Evolutionary conservation across 2,329 filamentous ascomycete genomes (phyloP).

Genomic region (Pseudogymnoascus sp.): DNA sequence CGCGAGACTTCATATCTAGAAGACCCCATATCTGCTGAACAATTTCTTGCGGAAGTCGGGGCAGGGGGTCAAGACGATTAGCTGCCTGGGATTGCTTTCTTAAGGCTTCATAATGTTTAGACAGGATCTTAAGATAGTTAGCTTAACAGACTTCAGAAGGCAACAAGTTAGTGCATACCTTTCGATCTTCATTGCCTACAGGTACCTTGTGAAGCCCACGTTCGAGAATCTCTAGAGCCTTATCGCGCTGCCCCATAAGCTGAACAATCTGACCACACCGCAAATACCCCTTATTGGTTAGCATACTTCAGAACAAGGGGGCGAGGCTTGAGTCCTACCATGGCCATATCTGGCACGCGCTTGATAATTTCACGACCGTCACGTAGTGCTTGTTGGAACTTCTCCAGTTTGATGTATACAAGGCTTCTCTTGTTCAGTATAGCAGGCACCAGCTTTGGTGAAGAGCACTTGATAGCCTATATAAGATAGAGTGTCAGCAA

Average conservation of each 20-base stretch:
- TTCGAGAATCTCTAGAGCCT: conserved; percentile 28
- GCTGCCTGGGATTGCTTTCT: background rate
- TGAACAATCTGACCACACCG: conserved; percentile 27
- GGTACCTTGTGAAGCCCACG: conserved; percentile 27
- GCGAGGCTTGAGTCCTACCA: conserved; percentile 15
- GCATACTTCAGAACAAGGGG: background rate
- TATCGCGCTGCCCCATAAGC: conserved; percentile 20
- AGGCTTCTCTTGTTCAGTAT: conserved; percentile 29
- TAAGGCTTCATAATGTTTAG: background rate
- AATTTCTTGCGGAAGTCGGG: background rate
- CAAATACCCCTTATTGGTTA: conserved; percentile 25
- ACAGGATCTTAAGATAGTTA: background rate
- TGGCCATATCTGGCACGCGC: conserved; percentile 23
- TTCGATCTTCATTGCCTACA: conserved; percentile 22
- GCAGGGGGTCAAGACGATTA: background rate
- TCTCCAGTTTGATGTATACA: conserved; percentile 26
- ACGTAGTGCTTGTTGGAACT: conserved; percentile 22
- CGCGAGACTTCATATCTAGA: background rate
- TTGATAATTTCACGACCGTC: conserved; percentile 29
- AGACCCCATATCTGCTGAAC: background rate
- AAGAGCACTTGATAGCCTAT: conserved; percentile 18
- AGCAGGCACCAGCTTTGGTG: conserved; percentile 10
- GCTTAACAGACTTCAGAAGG: background rate
- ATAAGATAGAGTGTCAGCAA: background rate
- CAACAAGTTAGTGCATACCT: conserved; percentile 14